phyloP scores from a whole-genome alignment of 1,284 basidiomycete genomes.

The Moesziomyces parantarcticus region DNA sequence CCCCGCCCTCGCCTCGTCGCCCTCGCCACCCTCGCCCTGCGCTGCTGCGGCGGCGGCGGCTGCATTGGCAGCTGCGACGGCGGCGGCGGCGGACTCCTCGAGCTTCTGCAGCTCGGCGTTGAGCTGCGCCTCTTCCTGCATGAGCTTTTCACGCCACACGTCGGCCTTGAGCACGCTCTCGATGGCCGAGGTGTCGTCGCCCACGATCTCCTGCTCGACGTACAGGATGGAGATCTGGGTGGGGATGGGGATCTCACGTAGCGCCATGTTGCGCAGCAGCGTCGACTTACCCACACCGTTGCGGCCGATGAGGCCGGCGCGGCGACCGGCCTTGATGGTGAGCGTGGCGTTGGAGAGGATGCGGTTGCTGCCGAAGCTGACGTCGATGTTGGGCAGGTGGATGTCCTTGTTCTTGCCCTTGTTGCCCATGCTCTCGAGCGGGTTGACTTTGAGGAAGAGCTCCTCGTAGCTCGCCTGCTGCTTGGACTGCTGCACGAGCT shows the following conservation, averaged over 20 bases:
- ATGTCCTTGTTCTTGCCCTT: slow-evolving; percentile 84
- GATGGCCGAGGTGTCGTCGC: slow-evolving; percentile 91
- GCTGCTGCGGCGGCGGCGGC: slow-evolving; percentile 40
- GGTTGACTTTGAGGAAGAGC: slow-evolving; percentile 99
- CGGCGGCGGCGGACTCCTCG: slow-evolving; percentile 55
- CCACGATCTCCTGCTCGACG: slow-evolving; percentile 89
- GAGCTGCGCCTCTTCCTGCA: slow-evolving; percentile 58
- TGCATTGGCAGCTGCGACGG: slow-evolving; percentile 44
- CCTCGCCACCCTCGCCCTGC: slow-evolving; percentile 8
- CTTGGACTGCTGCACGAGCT: slow-evolving; percentile 89
- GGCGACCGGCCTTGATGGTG: slow-evolving; percentile 55
- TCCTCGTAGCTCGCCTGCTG: slow-evolving; percentile 97
- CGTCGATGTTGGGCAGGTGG: slow-evolving; percentile 90
- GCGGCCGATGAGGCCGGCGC: slow-evolving; percentile 72
- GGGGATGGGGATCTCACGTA: slow-evolving; percentile 84
- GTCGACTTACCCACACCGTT: slow-evolving; percentile 94
- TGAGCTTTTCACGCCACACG: slow-evolving; percentile 65
- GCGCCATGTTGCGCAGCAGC: slow-evolving; percentile 91
- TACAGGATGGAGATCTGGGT: slow-evolving; percentile 95
- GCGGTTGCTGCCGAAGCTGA: slow-evolving; percentile 79
- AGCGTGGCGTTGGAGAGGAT: slow-evolving; percentile 77
- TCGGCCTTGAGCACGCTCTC: slow-evolving; percentile 86
- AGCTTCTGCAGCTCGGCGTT: slow-evolving; percentile 61
- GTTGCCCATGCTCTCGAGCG: slow-evolving; percentile 80
- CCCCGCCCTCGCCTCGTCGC: slow-evolving; percentile 30